Base-by-base conservation (phyloP, 2,329 filamentous ascomycete genomes). In the Sphaerulina musiva region DNA sequence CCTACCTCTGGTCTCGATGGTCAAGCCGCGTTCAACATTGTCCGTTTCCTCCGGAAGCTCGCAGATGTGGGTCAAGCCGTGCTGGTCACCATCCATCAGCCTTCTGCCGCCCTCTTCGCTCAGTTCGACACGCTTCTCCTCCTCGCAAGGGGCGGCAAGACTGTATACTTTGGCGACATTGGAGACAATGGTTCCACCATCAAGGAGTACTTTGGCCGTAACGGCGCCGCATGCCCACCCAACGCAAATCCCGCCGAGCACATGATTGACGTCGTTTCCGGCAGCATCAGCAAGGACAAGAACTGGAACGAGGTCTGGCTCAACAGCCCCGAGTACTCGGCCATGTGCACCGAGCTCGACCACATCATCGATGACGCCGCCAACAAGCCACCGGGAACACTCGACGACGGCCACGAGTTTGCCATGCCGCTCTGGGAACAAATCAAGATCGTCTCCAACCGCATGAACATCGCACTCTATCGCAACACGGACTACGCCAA, bases 1-100 rank as follows among this genome's bases (percentile, higher is more conserved):
- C 75, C 75, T 3, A 77, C 75, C 0, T 65, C 62, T 12, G 67
- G 67, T 51, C 74, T 89, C 0, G 86, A 89, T 60, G 84, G 83
- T 2, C 79, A 85, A 51, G 83, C 84, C 4, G 85, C 86, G 0
- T 84, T 76, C 65, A 81, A 82, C 57, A 84, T 80, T 0, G 76
- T 86, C 5, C 79, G 82, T 0, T 86, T 87, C 69, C 66, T 87
- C 14, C 75, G 82, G 9, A 86, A 85, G 66, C 74, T 87, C 0
- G 83, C 84, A 6, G 78, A 81, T 46, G 78, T 77, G 1, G 84
- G 84, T 0, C 84, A 87, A 61, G 83, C 84, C 4, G 79, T 87
- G 1, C 71, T 87, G 1, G 82, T 82, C 56, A 87, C 84, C 0
- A 87, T 87, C 40, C 84, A 87, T 61, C 59, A 87, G 66, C 85